Evolutionary conservation across 805 yeast genomes (phyloP).

Genomic region (Yamadazyma akitaensis): DNA sequence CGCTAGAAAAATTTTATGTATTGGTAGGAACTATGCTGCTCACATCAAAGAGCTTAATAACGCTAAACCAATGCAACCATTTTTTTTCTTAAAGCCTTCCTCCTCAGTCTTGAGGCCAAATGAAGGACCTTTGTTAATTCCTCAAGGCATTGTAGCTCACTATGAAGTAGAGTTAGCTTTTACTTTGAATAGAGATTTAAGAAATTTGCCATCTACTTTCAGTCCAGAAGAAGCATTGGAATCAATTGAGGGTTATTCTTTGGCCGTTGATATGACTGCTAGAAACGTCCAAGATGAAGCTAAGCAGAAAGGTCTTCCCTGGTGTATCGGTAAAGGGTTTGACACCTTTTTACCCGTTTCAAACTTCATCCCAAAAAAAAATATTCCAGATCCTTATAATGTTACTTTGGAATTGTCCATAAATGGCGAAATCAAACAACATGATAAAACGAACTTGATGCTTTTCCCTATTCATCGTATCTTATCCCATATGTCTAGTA

Average conservation of each 20-base stretch:
- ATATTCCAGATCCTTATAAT: slow-evolving; percentile 71
- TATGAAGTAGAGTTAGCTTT: slow-evolving; percentile 93
- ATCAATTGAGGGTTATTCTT: slow-evolving; percentile 79
- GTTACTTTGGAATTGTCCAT: slow-evolving; percentile 61
- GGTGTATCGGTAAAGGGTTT: slow-evolving; percentile 96
- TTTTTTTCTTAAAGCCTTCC: slow-evolving; percentile 87
- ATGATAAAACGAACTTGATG: slow-evolving; percentile 80
- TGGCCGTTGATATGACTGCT: slow-evolving; percentile 93
- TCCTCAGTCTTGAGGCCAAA: slow-evolving; percentile 61
- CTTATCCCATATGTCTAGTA: slow-evolving; percentile 73
- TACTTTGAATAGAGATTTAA: slow-evolving; percentile 59
- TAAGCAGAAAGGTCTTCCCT: slow-evolving; percentile 89
- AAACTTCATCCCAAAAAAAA: slow-evolving; percentile 58
- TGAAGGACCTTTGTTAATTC: slow-evolving; percentile 77
- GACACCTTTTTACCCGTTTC: slow-evolving; percentile 95
- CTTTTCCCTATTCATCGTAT: slow-evolving; percentile 81
- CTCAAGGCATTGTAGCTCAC: slow-evolving; percentile 79
- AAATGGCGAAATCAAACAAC: slow-evolving; percentile 68
- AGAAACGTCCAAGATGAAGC: slow-evolving; percentile 95
- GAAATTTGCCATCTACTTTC: slow-evolving; percentile 59
- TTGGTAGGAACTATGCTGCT: slow-evolving; percentile 96
- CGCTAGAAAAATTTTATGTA: slow-evolving; percentile 83
- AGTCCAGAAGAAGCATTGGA: slow-evolving; percentile 66
- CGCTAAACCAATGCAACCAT: slow-evolving; percentile 77
- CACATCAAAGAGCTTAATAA: slow-evolving; percentile 90